phyloP scores from a whole-genome alignment of 2,329 filamentous ascomycete species.

The Cytospora piceicola region DNA sequence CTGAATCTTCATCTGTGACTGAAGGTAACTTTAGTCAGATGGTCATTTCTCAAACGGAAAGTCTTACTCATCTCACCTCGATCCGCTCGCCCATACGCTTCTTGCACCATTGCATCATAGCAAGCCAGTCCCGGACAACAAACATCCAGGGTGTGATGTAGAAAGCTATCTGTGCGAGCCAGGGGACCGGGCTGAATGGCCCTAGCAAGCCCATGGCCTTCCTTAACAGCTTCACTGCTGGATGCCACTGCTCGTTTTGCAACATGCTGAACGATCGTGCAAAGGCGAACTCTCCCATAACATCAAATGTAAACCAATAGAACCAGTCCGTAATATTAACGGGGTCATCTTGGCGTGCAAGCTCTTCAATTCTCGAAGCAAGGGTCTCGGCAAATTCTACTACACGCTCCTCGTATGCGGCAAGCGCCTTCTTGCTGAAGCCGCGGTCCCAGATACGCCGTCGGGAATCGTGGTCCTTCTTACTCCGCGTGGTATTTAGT shows the following conservation, averaged over 20 bases:
- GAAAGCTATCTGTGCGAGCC: not conserved
- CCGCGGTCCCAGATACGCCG: not conserved
- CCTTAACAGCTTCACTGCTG: not conserved
- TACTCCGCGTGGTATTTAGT: slow-evolving; percentile 29
- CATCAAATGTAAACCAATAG: slow-evolving; percentile 31
- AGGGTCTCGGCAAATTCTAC: not conserved
- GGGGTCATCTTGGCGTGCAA: not conserved
- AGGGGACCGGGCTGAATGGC: not conserved
- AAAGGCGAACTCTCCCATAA: slow-evolving; percentile 36
- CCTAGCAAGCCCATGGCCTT: not conserved
- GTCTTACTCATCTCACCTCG: not conserved
- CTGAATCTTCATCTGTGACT: not conserved
- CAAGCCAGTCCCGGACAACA: not conserved
- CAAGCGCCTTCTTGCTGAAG: not conserved
- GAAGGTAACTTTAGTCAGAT: not conserved
- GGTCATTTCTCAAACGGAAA: not conserved
- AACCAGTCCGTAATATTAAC: slow-evolving; percentile 5
- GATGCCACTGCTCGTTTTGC: slow-evolving; percentile 1
- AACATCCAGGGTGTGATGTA: not conserved
- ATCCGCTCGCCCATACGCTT: not conserved
- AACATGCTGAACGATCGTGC: slow-evolving; percentile 34
- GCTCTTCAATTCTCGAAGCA: not conserved
- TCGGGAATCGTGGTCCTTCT: slow-evolving; percentile 24
- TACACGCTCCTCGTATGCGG: not conserved
- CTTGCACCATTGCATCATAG: not conserved